phyloP scores from a whole-genome alignment of 768 basidiomycete species.

The Pholiota microspora region DNA sequence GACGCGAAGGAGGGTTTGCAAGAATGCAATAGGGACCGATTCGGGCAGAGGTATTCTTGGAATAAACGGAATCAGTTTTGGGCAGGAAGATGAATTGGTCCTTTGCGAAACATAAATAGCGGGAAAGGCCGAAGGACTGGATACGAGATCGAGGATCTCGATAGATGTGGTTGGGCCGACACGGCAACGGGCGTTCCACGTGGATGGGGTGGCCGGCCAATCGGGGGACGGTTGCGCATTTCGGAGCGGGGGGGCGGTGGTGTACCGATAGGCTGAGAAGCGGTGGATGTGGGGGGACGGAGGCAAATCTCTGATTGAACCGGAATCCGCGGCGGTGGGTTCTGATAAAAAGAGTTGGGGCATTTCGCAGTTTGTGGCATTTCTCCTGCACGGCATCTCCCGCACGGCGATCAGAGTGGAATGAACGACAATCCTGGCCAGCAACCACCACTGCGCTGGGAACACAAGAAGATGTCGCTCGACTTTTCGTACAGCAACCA shows the following conservation, averaged over 20 bases:
- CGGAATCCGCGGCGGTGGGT: constrained; percentile 29
- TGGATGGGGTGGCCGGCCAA: constrained; percentile 39
- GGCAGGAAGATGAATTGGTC: no score
- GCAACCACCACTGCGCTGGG: no score
- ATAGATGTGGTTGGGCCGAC: constrained; percentile 40
- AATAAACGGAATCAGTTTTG: no score
- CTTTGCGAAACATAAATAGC: neutral
- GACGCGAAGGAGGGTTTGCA: neutral
- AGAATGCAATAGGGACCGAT: no score
- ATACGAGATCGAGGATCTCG: constrained; percentile 14
- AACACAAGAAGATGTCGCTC: constrained; percentile 48
- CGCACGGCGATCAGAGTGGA: constrained; percentile 54
- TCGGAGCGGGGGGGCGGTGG: constrained; percentile 38
- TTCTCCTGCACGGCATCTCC: constrained; percentile 26
- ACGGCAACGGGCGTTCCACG: constrained; percentile 38
- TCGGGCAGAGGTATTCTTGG: no score
- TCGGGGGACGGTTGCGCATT: constrained; percentile 40
- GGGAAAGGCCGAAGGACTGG: constrained; percentile 12
- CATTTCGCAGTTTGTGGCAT: no score
- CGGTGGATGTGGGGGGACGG: constrained; percentile 29
- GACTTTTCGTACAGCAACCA: constrained; percentile 51
- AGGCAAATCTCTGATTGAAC: constrained; percentile 30
- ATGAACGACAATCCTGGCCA: constrained; percentile 17
- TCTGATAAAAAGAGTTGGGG: constrained; percentile 19
- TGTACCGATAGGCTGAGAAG: neutral